phyloP scores from a whole-genome alignment of 2,329 filamentous ascomycete species.

The Arthrobotrys conoides region DNA sequence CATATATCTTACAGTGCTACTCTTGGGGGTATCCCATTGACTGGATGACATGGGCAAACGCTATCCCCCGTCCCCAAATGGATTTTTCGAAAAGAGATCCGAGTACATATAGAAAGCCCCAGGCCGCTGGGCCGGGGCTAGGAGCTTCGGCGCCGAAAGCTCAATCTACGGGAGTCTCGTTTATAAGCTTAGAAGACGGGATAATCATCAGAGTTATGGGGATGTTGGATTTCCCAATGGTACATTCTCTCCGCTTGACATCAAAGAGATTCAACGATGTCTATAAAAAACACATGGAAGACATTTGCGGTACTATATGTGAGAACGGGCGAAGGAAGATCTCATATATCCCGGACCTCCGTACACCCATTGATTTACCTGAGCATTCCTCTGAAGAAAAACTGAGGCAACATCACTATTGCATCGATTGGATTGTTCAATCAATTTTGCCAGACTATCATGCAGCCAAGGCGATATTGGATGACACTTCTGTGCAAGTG shows the following conservation, averaged over 20 bases:
- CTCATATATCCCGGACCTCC: slow-evolving; percentile 22
- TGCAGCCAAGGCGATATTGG: neutral
- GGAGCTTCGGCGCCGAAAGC: neutral
- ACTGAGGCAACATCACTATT: slow-evolving; percentile 33
- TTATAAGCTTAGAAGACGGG: neutral
- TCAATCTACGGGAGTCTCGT: neutral
- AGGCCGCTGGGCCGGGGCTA: neutral
- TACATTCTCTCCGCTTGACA: slow-evolving; percentile 18
- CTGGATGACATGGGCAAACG: slow-evolving; percentile 14
- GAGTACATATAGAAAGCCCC: neutral
- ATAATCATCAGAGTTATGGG: slow-evolving; percentile 22
- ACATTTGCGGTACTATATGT: slow-evolving; percentile 29
- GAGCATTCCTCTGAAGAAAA: slow-evolving; percentile 30
- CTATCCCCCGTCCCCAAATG: neutral
- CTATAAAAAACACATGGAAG: slow-evolving; percentile 28
- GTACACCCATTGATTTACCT: slow-evolving; percentile 1
- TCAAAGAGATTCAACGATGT: slow-evolving; percentile 25
- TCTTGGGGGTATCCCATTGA: slow-evolving; percentile 29
- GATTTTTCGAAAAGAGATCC: slow-evolving; percentile 25
- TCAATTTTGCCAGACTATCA: slow-evolving; percentile 21
- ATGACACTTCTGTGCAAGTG: neutral
- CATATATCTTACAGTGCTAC: slow-evolving; percentile 26
- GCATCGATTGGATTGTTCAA: slow-evolving; percentile 39
- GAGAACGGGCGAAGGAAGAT: slow-evolving; percentile 3
- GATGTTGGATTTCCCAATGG: slow-evolving; percentile 30